Evolutionary conservation across 257 asterid species (phyloP).

Genomic region (Solanum virginianum): DNA sequence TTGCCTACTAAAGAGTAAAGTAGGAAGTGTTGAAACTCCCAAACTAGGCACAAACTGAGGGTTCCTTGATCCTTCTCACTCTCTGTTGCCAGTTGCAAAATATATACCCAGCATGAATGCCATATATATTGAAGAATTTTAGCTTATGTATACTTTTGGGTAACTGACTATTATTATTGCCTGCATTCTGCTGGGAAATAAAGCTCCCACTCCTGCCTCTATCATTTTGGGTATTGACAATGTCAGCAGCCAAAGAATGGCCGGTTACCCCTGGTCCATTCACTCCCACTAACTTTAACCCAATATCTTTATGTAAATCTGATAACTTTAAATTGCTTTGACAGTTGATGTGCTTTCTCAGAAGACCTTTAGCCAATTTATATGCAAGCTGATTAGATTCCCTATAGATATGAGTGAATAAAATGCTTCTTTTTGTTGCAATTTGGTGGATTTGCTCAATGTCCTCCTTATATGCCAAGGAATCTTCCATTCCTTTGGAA

Average conservation of each 20-base stretch:
- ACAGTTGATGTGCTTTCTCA: no score
- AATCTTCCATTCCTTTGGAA: no score
- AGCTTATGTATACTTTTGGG: neutral
- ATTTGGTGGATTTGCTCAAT: no score
- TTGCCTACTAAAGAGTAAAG: neutral
- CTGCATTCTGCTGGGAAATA: slow-evolving; percentile 7
- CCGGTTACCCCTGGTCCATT: slow-evolving; percentile 23
- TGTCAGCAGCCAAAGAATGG: slow-evolving; percentile 24
- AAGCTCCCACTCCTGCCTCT: slow-evolving; percentile 24
- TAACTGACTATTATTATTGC: neutral
- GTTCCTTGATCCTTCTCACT: neutral
- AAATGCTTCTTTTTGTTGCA: no score
- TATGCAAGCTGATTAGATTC: no score
- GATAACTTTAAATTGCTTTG: slow-evolving; percentile 12
- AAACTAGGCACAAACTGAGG: neutral
- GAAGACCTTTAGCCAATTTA: no score
- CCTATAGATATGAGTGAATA: no score
- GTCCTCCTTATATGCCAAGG: no score
- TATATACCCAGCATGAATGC: neutral
- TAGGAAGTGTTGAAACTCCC: neutral
- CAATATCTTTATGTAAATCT: slow-evolving; percentile 21
- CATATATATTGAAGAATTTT: neutral
- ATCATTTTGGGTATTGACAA: slow-evolving; percentile 32
- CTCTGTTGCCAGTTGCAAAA: neutral
- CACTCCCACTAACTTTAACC: slow-evolving; percentile 46